Percentiles rank a stretch among this genome's conserved stretches.
Conservation (phyloP, 2,329 filamentous ascomycete genomes). For the Pestalotiopsis sp. region DNA sequence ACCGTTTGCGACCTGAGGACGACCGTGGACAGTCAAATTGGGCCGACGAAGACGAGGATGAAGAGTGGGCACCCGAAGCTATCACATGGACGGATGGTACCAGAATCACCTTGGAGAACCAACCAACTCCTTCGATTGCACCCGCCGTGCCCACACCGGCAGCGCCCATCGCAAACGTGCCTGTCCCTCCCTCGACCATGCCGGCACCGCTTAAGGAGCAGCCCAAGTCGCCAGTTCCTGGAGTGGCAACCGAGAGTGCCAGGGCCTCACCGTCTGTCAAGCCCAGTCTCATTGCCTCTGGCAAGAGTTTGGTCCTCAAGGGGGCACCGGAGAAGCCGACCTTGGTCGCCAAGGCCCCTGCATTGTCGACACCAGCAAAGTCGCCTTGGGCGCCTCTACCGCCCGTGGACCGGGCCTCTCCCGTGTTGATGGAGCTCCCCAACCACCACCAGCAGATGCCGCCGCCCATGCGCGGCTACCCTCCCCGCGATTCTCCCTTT, state of each 20-base stretch:
- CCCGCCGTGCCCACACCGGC: slow-evolving; percentile 30
- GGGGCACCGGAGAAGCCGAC: slow-evolving; percentile 71
- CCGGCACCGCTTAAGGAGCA: slow-evolving; percentile 39
- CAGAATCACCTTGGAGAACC: slow-evolving; percentile 71
- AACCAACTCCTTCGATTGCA: slow-evolving; percentile 34
- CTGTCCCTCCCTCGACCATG: slow-evolving; percentile 28
- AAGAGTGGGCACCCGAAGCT: slow-evolving; percentile 82
- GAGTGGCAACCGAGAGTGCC: slow-evolving; percentile 25
- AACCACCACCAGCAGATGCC: slow-evolving; percentile 31
- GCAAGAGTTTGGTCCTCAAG: slow-evolving; percentile 67
- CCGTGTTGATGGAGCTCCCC: slow-evolving; percentile 60
- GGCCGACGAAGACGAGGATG: slow-evolving; percentile 89
- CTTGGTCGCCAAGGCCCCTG: slow-evolving; percentile 71
- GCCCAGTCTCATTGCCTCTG: slow-evolving; percentile 49
- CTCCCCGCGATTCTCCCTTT: slow-evolving; percentile 56
- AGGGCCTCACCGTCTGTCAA: slow-evolving; percentile 42
- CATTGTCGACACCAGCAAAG: slow-evolving; percentile 71
- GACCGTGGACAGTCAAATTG: slow-evolving; percentile 81
- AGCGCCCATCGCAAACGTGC: slow-evolving; percentile 18
- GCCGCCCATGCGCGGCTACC: slow-evolving; percentile 34
- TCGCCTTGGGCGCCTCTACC: slow-evolving; percentile 91
- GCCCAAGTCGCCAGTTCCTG: slow-evolving; percentile 45
- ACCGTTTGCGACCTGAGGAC: slow-evolving; percentile 75
- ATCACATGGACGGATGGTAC: slow-evolving; percentile 90
- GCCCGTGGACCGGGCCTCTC: slow-evolving; percentile 79